phyloP scores from a whole-genome alignment of 306 rosid species.

The Dalbergia oliveri region DNA sequence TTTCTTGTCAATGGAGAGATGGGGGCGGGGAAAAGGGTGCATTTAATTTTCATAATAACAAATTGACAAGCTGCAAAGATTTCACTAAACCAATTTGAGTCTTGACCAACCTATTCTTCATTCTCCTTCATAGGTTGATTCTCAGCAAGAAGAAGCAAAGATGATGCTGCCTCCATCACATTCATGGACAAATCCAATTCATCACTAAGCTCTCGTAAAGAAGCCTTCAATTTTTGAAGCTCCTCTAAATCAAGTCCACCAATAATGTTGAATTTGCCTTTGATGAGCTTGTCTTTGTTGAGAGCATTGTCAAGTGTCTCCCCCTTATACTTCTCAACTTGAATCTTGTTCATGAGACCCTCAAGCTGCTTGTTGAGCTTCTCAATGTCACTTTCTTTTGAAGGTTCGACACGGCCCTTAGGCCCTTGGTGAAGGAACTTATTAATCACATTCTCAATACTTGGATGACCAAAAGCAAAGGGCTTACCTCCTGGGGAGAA shows the following conservation, averaged over 20 bases:
- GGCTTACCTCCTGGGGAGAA: constrained; percentile 63
- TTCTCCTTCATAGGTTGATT: background rate
- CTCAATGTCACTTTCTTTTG: constrained; percentile 28
- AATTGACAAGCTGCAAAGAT: background rate
- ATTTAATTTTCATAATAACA: background rate
- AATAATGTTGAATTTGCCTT: constrained; percentile 49
- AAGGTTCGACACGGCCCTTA: constrained; percentile 7
- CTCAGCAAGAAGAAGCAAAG: constrained; percentile 22
- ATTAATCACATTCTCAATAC: constrained; percentile 48
- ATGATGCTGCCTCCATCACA: constrained; percentile 30
- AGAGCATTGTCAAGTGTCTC: constrained; percentile 45
- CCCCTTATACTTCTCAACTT: constrained; percentile 45
- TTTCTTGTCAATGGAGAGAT: background rate
- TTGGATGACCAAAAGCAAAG: constrained; percentile 66
- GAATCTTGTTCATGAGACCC: constrained; percentile 40
- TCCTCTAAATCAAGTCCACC: constrained; percentile 42
- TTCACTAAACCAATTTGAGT: background rate
- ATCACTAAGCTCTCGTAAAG: constrained; percentile 32
- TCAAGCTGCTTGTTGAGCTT: constrained; percentile 47
- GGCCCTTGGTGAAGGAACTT: constrained; percentile 49
- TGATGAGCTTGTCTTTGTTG: constrained; percentile 28
- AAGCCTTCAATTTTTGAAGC: constrained; percentile 42
- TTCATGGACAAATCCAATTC: background rate
- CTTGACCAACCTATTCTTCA: background rate
- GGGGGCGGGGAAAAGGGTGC: background rate